Conservation (phyloP, 805 yeast species). For the Pichia paraexigua region DNA sequence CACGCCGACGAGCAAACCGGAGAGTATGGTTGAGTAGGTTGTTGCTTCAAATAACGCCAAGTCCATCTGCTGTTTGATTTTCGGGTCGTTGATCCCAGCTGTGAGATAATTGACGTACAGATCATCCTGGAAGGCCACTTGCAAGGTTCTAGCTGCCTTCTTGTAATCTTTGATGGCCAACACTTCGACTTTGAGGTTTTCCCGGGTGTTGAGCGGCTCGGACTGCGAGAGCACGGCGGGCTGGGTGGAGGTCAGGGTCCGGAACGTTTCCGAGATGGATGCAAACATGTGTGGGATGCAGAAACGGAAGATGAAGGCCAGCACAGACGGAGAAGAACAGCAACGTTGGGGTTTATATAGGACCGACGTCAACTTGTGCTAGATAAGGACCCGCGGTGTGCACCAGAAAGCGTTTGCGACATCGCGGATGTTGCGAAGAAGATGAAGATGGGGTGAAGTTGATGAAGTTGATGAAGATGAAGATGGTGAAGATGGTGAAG, state of each 20-base stretch:
- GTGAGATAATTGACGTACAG: slow-evolving; percentile 45
- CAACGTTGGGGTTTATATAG: not conserved
- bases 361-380: not conserved
- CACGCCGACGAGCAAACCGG: slow-evolving; percentile 43
- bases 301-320: no score
- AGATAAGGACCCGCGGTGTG: slow-evolving; percentile 1
- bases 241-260: not conserved
- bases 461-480: no score
- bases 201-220: slow-evolving; percentile 5
- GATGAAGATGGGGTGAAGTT: no score
- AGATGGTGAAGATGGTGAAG: no score
- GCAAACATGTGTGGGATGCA: not conserved
- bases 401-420: not conserved
- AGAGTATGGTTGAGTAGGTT: slow-evolving; percentile 41
- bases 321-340: no score
- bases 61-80: slow-evolving; percentile 35
- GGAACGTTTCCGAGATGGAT: not conserved
- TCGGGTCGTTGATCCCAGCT: slow-evolving; percentile 30
- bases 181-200: slow-evolving; percentile 22
- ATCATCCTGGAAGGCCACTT: slow-evolving; percentile 47
- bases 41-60: slow-evolving; percentile 45
- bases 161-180: slow-evolving; percentile 37
- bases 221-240: not conserved
- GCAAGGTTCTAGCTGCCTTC: slow-evolving; percentile 47
- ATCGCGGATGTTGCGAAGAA: no score